phyloP scores from a whole-genome alignment of 2,329 filamentous ascomycete genomes.

The Microcyclosporella mali region DNA sequence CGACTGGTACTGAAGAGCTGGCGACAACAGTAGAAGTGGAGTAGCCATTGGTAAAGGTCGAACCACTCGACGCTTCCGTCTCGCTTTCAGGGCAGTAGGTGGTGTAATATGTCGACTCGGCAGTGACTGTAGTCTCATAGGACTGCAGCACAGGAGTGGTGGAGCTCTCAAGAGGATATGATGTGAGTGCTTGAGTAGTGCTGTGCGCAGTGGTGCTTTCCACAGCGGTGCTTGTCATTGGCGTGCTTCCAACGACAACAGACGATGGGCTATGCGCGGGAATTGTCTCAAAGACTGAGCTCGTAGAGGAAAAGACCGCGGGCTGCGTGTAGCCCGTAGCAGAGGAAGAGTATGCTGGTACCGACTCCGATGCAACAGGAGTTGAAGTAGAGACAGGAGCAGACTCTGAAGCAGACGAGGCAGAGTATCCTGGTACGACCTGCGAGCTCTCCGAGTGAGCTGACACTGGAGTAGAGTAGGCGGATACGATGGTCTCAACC shows the following conservation, averaged over 20 bases:
- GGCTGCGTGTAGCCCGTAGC: no score
- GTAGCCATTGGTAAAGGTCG: conserved; percentile 9
- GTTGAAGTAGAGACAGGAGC: no score
- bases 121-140: conserved; percentile 8
- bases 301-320: no score
- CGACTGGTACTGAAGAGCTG: conserved; percentile 32
- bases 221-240: conserved; percentile 1
- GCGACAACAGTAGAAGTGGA: conserved; percentile 14
- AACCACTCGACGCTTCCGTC: conserved; percentile 10
- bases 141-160: background rate
- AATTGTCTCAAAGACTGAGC: background rate
- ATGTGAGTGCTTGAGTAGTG: conserved; percentile 3
- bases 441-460: background rate
- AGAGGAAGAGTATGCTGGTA: conserved; percentile 1
- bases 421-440: background rate
- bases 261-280: background rate
- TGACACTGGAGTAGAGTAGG: background rate
- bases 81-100: conserved; percentile 11
- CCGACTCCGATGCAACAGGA: no score
- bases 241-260: background rate
- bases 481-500: background rate
- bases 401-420: background rate
- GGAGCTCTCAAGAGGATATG: conserved; percentile 5
- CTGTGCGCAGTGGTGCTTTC: conserved; percentile 4
- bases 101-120: conserved; percentile 9